Conservation (phyloP, 2,329 filamentous ascomycete genomes). For the Beauveria asiatica region DNA sequence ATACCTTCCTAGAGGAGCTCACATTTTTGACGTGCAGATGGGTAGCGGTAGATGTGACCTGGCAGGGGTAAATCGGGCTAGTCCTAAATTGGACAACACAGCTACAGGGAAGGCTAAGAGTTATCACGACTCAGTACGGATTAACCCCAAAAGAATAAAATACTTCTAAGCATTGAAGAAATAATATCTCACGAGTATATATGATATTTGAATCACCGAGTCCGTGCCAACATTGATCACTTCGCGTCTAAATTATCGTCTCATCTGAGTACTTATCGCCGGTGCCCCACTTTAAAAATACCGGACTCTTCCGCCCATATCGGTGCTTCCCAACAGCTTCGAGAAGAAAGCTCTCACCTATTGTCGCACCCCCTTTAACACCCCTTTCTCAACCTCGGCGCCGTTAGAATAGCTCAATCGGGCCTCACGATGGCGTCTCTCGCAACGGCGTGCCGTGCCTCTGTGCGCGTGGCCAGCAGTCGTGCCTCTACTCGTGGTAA, state of each 20-base stretch:
- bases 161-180: neutral
- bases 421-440: constrained; percentile 53
- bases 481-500: constrained; percentile 49
- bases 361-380: constrained; percentile 14
- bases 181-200: neutral
- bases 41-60: constrained; percentile 6
- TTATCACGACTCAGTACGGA: neutral
- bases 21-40: constrained; percentile 4
- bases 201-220: too few relatives aligned
- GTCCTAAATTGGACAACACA: neutral
- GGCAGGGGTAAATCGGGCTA: constrained; percentile 4
- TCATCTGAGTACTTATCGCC: neutral
- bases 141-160: neutral
- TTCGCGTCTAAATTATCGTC: neutral
- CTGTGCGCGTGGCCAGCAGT: constrained; percentile 46
- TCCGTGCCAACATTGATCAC: neutral
- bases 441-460: constrained; percentile 54
- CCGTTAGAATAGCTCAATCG: constrained; percentile 17
- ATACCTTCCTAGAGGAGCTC: neutral
- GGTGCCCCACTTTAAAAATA: constrained; percentile 23
- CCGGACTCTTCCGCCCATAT: constrained; percentile 20
- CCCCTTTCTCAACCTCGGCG: constrained; percentile 13
- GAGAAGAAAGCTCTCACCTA: constrained; percentile 20
- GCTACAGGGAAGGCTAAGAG: neutral
- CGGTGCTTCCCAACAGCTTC: constrained; percentile 27